Evolutionary conservation across 2,329 filamentous ascomycete species (phyloP).

Genomic region (Nemania abortiva): DNA sequence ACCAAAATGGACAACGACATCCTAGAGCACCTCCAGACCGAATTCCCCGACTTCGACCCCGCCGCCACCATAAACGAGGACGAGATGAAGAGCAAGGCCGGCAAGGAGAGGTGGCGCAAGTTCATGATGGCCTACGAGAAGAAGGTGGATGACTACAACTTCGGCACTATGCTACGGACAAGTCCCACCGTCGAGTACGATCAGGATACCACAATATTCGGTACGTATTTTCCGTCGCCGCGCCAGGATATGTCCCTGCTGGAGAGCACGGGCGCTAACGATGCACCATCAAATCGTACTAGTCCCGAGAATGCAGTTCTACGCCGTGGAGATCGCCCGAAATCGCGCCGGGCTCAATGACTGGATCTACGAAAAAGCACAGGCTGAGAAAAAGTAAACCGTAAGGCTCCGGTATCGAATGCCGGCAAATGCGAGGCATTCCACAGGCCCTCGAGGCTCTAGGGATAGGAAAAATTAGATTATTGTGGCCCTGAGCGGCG

Average conservation of each 20-base stretch:
- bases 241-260: conserved; percentile 33
- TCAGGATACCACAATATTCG: conserved; percentile 91
- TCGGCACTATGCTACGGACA: conserved; percentile 90
- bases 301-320: conserved; percentile 79
- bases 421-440: neutral
- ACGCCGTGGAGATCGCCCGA: conserved; percentile 81
- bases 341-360: conserved; percentile 93
- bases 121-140: conserved; percentile 97
- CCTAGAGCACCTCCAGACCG: conserved; percentile 84
- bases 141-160: conserved; percentile 97
- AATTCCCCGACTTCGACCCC: conserved; percentile 94
- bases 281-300: conserved; percentile 47
- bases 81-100: conserved; percentile 95
- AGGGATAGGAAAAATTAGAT: conserved; percentile 10
- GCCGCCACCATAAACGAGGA: conserved; percentile 86
- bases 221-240: conserved; percentile 56
- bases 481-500: neutral
- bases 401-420: conserved; percentile 5
- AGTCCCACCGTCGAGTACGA: conserved; percentile 87
- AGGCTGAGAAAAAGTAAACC: conserved; percentile 64
- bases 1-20: conserved; percentile 98
- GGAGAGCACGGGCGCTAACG: conserved; percentile 52
- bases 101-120: conserved; percentile 94
- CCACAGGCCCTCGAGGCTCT: neutral
- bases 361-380: conserved; percentile 91